Conservation (phyloP, 257 asterid genomes). For the Fraxinus cuspidata region DNA sequence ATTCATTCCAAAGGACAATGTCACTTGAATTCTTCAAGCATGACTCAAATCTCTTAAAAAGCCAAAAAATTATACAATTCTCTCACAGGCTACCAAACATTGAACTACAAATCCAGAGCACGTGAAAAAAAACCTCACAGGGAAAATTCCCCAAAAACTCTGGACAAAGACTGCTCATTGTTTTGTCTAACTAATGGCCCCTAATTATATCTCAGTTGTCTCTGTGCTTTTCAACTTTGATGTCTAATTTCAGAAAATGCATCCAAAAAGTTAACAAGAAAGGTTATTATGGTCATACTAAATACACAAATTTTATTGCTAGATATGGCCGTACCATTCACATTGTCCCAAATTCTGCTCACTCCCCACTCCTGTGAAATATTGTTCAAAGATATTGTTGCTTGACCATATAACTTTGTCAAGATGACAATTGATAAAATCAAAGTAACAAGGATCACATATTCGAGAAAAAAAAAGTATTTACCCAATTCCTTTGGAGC, state of each 20-base stretch:
- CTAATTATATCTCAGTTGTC: constrained; percentile 6
- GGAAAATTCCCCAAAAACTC: constrained; percentile 6
- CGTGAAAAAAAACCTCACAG: background rate
- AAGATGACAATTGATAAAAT: background rate
- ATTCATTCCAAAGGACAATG: background rate
- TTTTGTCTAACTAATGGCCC: constrained; percentile 4
- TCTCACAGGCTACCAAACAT: constrained; percentile 3
- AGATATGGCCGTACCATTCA: background rate
- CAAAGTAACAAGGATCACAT: constrained; percentile 5
- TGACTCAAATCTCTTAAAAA: background rate
- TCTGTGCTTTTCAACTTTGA: background rate
- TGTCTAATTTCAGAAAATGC: background rate
- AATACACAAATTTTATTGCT: background rate
- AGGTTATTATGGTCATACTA: background rate
- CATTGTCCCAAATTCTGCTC: background rate
- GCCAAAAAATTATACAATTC: background rate
- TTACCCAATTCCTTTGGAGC: constrained; percentile 82
- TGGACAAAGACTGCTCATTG: background rate
- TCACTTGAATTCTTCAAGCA: constrained; percentile 3
- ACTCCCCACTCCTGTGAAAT: background rate
- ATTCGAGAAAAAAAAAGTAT: background rate
- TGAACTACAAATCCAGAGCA: constrained; percentile 8
- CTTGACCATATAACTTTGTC: constrained; percentile 8
- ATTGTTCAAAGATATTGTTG: background rate
- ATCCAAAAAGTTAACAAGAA: background rate